Base-by-base conservation (phyloP, 495 filamentous ascomycete species). In the Penicillium malachiteum region DNA sequence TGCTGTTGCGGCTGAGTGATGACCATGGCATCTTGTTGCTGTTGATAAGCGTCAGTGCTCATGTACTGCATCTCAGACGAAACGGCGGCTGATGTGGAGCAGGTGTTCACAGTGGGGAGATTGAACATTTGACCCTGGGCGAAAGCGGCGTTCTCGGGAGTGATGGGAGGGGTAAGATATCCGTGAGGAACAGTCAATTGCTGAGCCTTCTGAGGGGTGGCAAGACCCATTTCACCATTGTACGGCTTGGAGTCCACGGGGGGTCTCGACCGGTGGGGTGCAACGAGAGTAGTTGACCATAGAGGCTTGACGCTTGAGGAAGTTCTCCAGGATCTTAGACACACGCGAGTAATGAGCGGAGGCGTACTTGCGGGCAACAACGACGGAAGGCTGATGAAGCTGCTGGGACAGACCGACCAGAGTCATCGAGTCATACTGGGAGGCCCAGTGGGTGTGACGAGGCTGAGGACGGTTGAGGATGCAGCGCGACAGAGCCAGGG, bases 141-240 rank as follows among this genome's bases (percentile, higher is more conserved):
- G 48, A 85, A 89, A 48, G 77, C 81, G 50, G 84, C 81, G 17
- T 86, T 86, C 60, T 95, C 91, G n/a, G 94, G 94, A 0, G 95
- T 97, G 66, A 97, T 96, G 3, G 94, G 94, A 16, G 94, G 94
- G 18, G 94, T 97, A 54, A 94, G 83, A 67, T 92, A 93, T 18
- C 93, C 95, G 64, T 91, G 83, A 12, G 85, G 83, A 54, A 88
- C 78, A 52, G 82, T 79, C 32, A 79, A 71, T 47, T 82, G 77
- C 44, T 85, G 78, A 12, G 81, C 81, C 78, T 98, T 98, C 66
- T 93, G 88, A 18, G 94, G 95, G 8, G 94, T 97, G 59, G 82
- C 87, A 67, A 81, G 85, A 59, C 74, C 78, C 56, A 77, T 76
- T 56, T 79, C 80, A 59, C 64, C 71, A 38, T 62, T 70, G 55